Evolutionary conservation across 139 green algal genomes (phyloP), one percentile per base, ranked within the genome.

Genomic region (Tetradesmus lagerheimii): DNA sequence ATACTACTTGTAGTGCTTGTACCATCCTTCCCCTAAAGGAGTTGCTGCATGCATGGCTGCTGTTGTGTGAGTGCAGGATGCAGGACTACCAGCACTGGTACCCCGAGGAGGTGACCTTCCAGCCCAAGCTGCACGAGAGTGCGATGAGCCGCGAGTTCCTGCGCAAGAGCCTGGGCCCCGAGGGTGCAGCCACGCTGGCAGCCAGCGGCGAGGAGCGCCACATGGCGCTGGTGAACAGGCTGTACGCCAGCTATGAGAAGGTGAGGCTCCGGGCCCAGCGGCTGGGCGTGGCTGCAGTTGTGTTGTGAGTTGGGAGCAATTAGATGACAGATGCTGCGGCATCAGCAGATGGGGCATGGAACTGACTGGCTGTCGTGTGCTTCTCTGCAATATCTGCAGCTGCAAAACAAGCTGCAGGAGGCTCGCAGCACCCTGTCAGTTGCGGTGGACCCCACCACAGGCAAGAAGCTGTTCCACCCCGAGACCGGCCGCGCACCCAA

Each of bases 51-150:
- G 39, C 39, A 6, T 41, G 41, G 71, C 71, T 8, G 23, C n/a
- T 39, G 4, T 37, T 78, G 67, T 31, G 39, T 78, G 67, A 78
- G n/a, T 23, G 62, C 86, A 94, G 92, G 62, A 41, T 92, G 87
- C 88, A 95, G 41, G 92, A 95, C 41, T 91, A 94, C 53, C 87
- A 88, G 20, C 37, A 83, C 38, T 96, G 92, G 93, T 92, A 93
- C 82, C 96, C 95, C 0, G 95, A 98, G 82, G 96, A 97, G 11
- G 93, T 94, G 16, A 98, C 96, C 57, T 98, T 98, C 93, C 89
- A 92, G 53, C 96, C 96, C 6, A 85, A 92, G 62, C 80, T 95
- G 39, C 91, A 93, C 85, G 91, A 91, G 78, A 89, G 76, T 53
- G 20, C 57, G 4, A 74, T 78, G 38, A 87, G 89, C 0, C 38